Evolutionary conservation across 2,329 filamentous ascomycete species (phyloP), one percentile per base, ranked within the genome.

Genomic region (Stachybotrys elegans): DNA sequence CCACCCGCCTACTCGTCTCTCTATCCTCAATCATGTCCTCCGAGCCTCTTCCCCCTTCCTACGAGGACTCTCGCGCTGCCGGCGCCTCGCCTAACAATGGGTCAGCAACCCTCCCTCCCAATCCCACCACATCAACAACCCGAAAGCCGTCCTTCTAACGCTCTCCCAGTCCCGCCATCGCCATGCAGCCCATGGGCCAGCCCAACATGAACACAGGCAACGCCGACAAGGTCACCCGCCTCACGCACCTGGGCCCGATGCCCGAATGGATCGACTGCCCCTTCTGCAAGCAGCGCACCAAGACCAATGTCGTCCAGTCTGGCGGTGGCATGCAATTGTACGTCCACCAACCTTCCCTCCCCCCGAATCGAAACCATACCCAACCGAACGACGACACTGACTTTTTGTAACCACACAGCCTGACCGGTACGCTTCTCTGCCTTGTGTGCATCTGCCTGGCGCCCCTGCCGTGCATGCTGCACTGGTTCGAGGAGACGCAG

Each of bases 401-500:
- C n/a, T n/a, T n/a, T n/a, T 22, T 42, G 17, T 22, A 36, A 35
- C 9, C 22, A 19, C 11, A 9, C 29, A 62, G 60, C 8, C 19
- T 63, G 22, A 51, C 53, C 14, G 58, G 59, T 19, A 50, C 52
- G 25, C 29, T 61, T 17, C 57, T 60, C 50, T 62, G 59, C 41
- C 45, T 63, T 16, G 31, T 63, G 40, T 63, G 60, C 48, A 45
- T 62, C 44, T 63, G 56, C 41, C 51, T 62, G 6, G 47, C 60
- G 9, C 62, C 58, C 43, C 42, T 65, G 13, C 60, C 61, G 6
- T 63, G 60, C 45, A 42, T 59, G 13, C 57, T 57, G 4, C 48
- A 53, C 25, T 63, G 60, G 62, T 64, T 58, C 42, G 60, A 64
- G 47, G 51, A 60, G 22, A 54, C 47, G 6, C 42, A 58, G 45